Conservation (phyloP, 129 eudicot genomes). For the Escallonia rubra region DNA sequence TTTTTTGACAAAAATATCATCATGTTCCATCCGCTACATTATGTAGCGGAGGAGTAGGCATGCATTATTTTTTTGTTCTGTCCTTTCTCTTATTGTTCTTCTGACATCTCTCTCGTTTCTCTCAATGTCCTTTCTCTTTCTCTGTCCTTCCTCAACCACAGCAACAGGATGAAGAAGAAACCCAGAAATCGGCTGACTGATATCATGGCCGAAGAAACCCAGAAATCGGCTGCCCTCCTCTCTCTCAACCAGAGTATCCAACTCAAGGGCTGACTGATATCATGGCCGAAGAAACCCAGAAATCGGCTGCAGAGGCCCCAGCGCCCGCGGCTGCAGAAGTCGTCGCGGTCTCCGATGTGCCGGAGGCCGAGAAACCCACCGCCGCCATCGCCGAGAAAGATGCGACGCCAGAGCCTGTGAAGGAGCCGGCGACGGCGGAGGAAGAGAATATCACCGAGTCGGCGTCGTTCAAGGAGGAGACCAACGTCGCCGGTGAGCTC, state of each 20-base stretch:
- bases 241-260: not conserved
- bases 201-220: too few species aligned
- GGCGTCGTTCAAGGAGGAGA: conserved; percentile 66
- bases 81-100: too few species aligned
- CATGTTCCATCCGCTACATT: too few species aligned
- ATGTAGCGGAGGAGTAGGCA: too few species aligned
- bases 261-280: not conserved
- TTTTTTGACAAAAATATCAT: too few species aligned
- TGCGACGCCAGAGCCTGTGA: conserved; percentile 24
- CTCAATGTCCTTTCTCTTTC: too few species aligned
- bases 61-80: too few species aligned
- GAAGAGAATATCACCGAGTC: conserved; percentile 51
- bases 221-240: too few species aligned
- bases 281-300: conserved; percentile 69
- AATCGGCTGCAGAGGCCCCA: conserved; percentile 28
- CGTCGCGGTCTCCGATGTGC: conserved; percentile 37
- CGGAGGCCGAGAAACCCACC: conserved; percentile 44
- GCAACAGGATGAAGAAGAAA: too few species aligned
- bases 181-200: too few species aligned
- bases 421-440: conserved; percentile 7
- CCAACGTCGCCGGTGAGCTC: conserved; percentile 64
- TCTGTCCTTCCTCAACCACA: too few species aligned
- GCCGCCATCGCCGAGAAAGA: conserved; percentile 23
- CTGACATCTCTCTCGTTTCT: too few species aligned
- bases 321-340: conserved; percentile 15